Conservation (phyloP, 352 stramenopile species). For the Phytophthora hibernalis region DNA sequence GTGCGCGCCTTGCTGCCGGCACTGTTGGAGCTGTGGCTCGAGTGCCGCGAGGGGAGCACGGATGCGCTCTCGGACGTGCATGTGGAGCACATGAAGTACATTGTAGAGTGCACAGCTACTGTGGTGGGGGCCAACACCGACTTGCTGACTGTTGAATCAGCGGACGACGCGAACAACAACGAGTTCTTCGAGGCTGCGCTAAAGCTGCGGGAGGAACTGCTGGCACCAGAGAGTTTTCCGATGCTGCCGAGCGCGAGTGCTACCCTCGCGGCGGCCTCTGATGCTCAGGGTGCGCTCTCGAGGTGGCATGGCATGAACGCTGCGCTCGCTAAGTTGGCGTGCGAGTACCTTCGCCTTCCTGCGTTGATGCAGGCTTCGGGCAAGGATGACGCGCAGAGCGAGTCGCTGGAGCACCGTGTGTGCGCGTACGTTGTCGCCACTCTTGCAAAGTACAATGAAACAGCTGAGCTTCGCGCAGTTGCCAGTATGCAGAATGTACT, state of each 20-base stretch:
- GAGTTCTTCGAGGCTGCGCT: slow-evolving; percentile 46
- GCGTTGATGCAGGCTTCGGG: slow-evolving; percentile 24
- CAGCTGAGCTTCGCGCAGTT: slow-evolving; percentile 62
- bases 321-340: slow-evolving; percentile 70
- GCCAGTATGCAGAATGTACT: slow-evolving; percentile 73
- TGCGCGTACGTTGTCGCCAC: slow-evolving; percentile 62
- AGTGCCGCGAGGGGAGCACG: slow-evolving; percentile 62
- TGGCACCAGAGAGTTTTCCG: slow-evolving; percentile 59
- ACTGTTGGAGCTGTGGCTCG: slow-evolving; percentile 80
- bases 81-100: slow-evolving; percentile 78
- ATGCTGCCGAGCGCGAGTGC: slow-evolving; percentile 60
- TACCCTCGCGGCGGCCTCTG: slow-evolving; percentile 49
- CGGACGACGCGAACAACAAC: slow-evolving; percentile 30
- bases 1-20: slow-evolving; percentile 60
- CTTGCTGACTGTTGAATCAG: slow-evolving; percentile 21
- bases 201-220: slow-evolving; percentile 61
- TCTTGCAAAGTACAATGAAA: slow-evolving; percentile 70
- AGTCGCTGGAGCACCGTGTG: slow-evolving; percentile 53
- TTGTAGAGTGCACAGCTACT: slow-evolving; percentile 73
- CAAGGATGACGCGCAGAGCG: slow-evolving; percentile 16
- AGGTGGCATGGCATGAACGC: slow-evolving; percentile 83
- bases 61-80: slow-evolving; percentile 70
- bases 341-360: slow-evolving; percentile 51
- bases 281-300: slow-evolving; percentile 49
- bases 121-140: slow-evolving; percentile 60